Evolutionary conservation across 306 rosid species (phyloP).

Genomic region (Potentilla sterilis): DNA sequence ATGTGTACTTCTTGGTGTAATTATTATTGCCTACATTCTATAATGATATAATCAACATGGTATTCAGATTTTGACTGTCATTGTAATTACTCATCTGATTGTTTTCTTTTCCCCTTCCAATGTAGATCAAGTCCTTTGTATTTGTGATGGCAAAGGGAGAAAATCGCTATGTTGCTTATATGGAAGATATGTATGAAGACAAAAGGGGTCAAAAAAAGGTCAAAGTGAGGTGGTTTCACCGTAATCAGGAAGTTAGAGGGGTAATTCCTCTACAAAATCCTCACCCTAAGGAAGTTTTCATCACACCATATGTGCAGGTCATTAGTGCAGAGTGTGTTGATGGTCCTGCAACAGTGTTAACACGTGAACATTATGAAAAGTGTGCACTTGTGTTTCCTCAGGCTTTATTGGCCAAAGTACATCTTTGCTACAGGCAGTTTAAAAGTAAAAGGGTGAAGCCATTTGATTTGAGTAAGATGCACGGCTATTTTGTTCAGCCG

Average conservation of each 20-base stretch:
- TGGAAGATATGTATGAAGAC: conserved; percentile 99
- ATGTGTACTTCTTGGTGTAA: neutral
- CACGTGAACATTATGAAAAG: conserved; percentile 75
- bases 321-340: conserved; percentile 98
- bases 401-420: conserved; percentile 56
- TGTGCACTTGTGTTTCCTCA: conserved; percentile 60
- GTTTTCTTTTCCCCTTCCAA: conserved; percentile 27
- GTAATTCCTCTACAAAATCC: conserved; percentile 61
- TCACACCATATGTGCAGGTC: conserved; percentile 86
- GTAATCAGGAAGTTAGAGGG: conserved; percentile 88
- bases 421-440: conserved; percentile 84
- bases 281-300: conserved; percentile 92
- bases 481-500: conserved; percentile 78
- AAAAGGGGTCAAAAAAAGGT: conserved; percentile 90
- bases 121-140: conserved; percentile 86
- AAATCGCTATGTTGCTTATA: conserved; percentile 78
- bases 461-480: conserved; percentile 81
- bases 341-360: conserved; percentile 84
- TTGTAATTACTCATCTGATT: conserved; percentile 15
- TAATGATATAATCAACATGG: conserved; percentile 1
- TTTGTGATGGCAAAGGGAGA: conserved; percentile 98
- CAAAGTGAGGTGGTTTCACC: conserved; percentile 98
- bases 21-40: neutral
- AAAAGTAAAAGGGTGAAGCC: conserved; percentile 84
- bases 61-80: neutral